Percentiles rank a stretch among this genome's conserved stretches.
These are phyloP conservation scores for Harrya chromipes DNA, from an alignment of 768 basidiomycete genomes.

Conservation along the genomic window DNA sequence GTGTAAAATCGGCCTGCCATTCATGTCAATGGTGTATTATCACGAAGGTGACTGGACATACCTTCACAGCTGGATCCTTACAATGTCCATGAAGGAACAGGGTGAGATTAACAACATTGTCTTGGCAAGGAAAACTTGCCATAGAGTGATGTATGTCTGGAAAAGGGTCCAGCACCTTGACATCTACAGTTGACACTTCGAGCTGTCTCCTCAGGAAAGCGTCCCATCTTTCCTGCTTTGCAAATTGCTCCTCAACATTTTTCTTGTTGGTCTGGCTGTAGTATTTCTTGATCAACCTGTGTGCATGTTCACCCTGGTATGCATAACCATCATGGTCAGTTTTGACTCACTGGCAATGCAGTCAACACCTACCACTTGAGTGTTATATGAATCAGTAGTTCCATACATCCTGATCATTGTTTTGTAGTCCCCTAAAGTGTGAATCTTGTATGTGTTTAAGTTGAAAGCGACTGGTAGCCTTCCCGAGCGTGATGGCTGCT, in stretches of 20 bases:
- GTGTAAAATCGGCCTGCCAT: background rate
- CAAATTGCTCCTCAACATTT: background rate
- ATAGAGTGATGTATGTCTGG: constrained; percentile 2
- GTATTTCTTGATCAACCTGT: background rate
- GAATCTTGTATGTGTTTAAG: background rate
- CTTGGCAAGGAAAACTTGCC: background rate
- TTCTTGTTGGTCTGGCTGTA: background rate
- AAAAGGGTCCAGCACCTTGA: background rate
- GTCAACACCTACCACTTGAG: no score
- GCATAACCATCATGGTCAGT: no score
- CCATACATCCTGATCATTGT: background rate
- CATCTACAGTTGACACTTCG: background rate
- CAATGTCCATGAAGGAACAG: background rate
- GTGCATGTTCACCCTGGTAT: background rate
- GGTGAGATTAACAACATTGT: background rate
- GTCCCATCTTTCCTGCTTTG: background rate
- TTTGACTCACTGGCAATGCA: no score
- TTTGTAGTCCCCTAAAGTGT: background rate
- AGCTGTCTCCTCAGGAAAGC: constrained; percentile 2
- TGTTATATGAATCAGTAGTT: background rate
- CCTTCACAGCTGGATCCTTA: constrained; percentile 7
- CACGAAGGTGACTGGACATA: background rate
- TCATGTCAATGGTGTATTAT: background rate
- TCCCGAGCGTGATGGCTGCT: background rate
- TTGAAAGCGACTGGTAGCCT: background rate